Conservation (phyloP, 805 yeast species). For the Ogataea parapolymorpha region DNA sequence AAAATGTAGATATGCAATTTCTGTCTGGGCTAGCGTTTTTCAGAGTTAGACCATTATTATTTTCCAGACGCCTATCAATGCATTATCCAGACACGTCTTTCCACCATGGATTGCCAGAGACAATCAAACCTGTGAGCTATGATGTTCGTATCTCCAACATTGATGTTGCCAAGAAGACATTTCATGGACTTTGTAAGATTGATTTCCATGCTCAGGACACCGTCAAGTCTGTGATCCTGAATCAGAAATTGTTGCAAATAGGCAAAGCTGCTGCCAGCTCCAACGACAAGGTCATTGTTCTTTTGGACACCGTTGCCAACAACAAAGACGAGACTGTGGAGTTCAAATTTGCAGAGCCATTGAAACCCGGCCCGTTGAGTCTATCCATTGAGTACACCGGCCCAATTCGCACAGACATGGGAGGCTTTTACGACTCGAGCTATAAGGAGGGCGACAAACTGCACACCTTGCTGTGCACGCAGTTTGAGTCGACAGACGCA, state of each 20-base stretch:
- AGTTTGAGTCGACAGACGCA: conserved; percentile 59
- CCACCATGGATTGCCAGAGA: conserved; percentile 38
- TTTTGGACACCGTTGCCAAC: conserved; percentile 25
- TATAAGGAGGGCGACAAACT: conserved; percentile 38
- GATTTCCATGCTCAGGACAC: conserved; percentile 41
- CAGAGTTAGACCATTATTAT: neutral
- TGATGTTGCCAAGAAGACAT: conserved; percentile 43
- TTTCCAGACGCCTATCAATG: conserved; percentile 1
- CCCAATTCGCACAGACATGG: conserved; percentile 51
- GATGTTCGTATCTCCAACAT: conserved; percentile 61
- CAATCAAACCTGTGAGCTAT: conserved; percentile 73
- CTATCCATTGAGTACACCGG: conserved; percentile 40
- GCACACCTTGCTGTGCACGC: conserved; percentile 47
- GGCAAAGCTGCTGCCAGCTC: conserved; percentile 20
- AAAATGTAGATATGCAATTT: conserved; percentile 5
- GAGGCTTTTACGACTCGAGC: conserved; percentile 50
- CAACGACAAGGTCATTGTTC: conserved; percentile 24
- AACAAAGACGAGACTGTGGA: conserved; percentile 59
- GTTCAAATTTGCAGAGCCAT: conserved; percentile 48
- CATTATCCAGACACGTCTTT: conserved; percentile 40
- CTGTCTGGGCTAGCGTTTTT: neutral
- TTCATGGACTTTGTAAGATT: conserved; percentile 46
- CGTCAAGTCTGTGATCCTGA: conserved; percentile 45
- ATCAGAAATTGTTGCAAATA: conserved; percentile 43
- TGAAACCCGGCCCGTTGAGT: conserved; percentile 29